Evolutionary conservation across 305 asterid genomes (phyloP), one percentile per base, ranked within the genome.

Genomic region (Rubia occidens): DNA sequence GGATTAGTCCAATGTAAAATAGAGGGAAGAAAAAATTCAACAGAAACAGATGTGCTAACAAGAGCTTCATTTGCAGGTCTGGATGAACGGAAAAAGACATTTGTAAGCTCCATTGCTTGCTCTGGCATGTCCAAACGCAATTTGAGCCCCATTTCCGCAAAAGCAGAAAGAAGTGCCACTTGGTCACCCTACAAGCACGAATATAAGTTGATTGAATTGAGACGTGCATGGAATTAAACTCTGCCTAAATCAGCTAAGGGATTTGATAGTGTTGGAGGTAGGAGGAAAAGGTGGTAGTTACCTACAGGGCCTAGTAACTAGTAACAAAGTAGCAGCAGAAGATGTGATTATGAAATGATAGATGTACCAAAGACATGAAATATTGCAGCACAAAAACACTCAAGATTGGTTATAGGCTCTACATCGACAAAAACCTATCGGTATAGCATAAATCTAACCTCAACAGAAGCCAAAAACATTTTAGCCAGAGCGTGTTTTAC

Each of bases 381-480:
- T 35, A 3, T 18, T 10, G 24, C 5, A 37, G 54, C 66, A 15
- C 8, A 21, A 11, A 29, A 60, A 66, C 21, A 17, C 39, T 37
- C 10, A 51, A 47, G 53, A 42, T 35, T 24, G 0, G 1, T 26
- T 11, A 63, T 32, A 18, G n/a, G 55, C 11, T 55, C 65, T 21
- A 17, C 47, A 64, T 24, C 56, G 26, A 47, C 13, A 55, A 3
- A 14, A 64, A 56, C 9, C 6, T 2, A 20, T 49, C 32, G 15
- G 35, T 47, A n/a, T 11, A 68, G 63, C 66, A 54, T 64, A 69
- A 70, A 40, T 79, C 89, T 68, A 81, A 94, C 99, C 99, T 94
- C 97, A 15, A 96, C 97, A 74, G 97, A 84, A 58, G 96, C 96
- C 76, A 90, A 85, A 83, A 94, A 94, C 99, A 94, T 94, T 83